Evolutionary conservation across 2,329 filamentous ascomycete genomes (phyloP), one percentile per base, ranked within the genome.

Genomic region (Trichothecium roseum): DNA sequence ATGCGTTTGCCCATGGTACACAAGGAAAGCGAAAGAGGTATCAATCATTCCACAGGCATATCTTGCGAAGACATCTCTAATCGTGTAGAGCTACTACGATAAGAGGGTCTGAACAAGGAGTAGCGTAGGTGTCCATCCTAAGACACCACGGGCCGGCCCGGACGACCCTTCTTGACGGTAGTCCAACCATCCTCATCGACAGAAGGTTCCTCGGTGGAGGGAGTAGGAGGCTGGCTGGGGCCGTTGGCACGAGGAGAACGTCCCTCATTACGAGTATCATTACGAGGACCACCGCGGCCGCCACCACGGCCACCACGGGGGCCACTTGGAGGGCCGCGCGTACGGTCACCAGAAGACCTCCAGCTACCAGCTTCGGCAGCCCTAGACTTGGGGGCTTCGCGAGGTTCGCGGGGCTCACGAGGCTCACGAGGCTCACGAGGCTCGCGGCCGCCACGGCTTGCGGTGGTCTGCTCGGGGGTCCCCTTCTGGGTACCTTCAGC

Each of bases 131-230:
- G 37, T 39, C 42, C 40, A 39, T 46, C 51, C 46, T 50, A 48
- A 36, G 48, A 46, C 44, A 38, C 47, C 47, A 37, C 29, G 20
- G 46, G 43, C 34, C 57, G 55, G 43, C 56, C 57, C 45, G 47
- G 49, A 14, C 40, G 40, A 26, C 40, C 40, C 40, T 42, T 42
- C 40, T 42, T 42, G 29, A 77, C 76, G 18, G 72, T 80, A 42
- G 72, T 77, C 76, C 76, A 81, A 45, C 76, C 76, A 51, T 80
- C 75, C 27, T 74, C 74, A 32, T 74, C 69, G 34, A 62, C 54
- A 28, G 61, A 55, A 34, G 61, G 57, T 26, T 59, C 45, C 10
- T 33, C 34, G 20, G 24, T 49, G 10, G 54, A 47, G 42, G 53
- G 46, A 45, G 56, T 41, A 38, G 43, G 34, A 39, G 49, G 57